Evolutionary conservation across 2,329 filamentous ascomycete genomes (phyloP), one percentile per base, ranked within the genome.

Genomic region (Lachnellula arida): DNA sequence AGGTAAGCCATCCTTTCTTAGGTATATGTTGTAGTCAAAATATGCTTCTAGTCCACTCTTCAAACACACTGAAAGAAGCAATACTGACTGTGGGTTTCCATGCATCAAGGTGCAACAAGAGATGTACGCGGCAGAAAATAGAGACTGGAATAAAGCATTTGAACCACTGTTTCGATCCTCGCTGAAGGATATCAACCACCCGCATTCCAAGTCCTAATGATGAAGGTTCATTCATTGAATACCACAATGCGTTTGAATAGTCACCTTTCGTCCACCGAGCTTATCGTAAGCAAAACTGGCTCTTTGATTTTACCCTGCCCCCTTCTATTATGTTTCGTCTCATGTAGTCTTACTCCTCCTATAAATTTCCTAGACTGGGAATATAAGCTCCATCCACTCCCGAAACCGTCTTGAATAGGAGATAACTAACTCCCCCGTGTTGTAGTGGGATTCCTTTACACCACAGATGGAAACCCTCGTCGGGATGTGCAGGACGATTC

Each of bases 121-220:
- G 34, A 58, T 53, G 11, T 58, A 59, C 39, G 52, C 44, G 2
- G 32, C 59, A 8, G 64, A 64, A 39, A 60, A 60, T 28, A 46
- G 59, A 23, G 40, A 58, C 7, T 65, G 64, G 64, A 51, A 46
- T 15, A 52, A 53, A 51, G 58, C 59, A 5, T 65, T 64, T 42
- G 56, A 62, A 19, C 55, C 56, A 25, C 48, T 66, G 9, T 60
- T 59, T 34, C 51, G 51, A 17, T 39, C 50, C 7, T 54, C 60
- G 9, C 14, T 54, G 3, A 35, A 48, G 25, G 59, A 61, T 39
- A 44, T 51, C 2, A 23, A 55, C 37, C 48, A 46, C 25, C n/a
- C 37, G 52, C 52, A 7, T 48, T 63, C 17, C 44, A 44, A 15
- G 58, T 53, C 4, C 22, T 60, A 4, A 39, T 64, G 28, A 52